phyloP scores from a whole-genome alignment of 2,329 filamentous ascomycete genomes.

The Aspergillus neoniger region DNA sequence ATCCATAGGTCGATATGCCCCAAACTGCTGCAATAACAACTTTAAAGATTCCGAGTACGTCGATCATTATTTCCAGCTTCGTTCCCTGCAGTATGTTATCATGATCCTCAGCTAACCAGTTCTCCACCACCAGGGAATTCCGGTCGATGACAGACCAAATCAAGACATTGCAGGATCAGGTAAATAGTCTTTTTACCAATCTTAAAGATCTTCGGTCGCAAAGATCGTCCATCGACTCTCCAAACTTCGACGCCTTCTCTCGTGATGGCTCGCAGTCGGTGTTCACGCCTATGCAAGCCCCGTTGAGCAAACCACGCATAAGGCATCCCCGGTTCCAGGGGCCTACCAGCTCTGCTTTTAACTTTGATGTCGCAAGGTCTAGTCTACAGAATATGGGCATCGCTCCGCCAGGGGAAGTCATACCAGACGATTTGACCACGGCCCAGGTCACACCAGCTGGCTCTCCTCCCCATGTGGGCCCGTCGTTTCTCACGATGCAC shows the following conservation, averaged over 20 bases:
- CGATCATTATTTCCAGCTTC: neutral
- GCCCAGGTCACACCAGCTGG: conserved; percentile 56
- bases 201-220: conserved; percentile 66
- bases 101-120: conserved; percentile 10
- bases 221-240: conserved; percentile 36
- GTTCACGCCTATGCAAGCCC: conserved; percentile 41
- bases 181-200: conserved; percentile 72
- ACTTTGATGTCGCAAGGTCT: conserved; percentile 80
- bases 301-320: conserved; percentile 51
- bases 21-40: conserved; percentile 70
- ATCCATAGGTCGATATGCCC: conserved; percentile 58
- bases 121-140: conserved; percentile 62
- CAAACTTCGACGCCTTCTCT: conserved; percentile 37
- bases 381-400: conserved; percentile 91
- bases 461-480: conserved; percentile 41
- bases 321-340: conserved; percentile 73
- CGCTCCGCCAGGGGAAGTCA: conserved; percentile 59
- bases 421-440: conserved; percentile 60
- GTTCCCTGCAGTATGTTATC: neutral
- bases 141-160: conserved; percentile 77
- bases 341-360: conserved; percentile 82
- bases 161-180: conserved; percentile 75
- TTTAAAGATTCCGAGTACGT: conserved; percentile 82
- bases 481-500: conserved; percentile 42
- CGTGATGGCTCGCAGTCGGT: conserved; percentile 43